phyloP scores from a whole-genome alignment of 2,329 filamentous ascomycete species.

The Fulvia fulva region DNA sequence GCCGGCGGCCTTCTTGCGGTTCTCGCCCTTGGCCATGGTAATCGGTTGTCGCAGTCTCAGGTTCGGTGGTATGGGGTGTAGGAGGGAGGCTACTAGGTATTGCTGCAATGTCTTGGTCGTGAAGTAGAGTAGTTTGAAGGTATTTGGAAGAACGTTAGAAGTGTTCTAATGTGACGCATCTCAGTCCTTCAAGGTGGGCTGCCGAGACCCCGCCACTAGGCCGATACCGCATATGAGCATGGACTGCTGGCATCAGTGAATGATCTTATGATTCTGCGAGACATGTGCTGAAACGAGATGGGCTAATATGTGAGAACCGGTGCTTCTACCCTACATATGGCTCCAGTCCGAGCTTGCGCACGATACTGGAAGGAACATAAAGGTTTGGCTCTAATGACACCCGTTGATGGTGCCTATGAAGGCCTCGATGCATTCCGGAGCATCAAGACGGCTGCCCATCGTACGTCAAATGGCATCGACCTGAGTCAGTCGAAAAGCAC shows the following conservation, averaged over 20 bases:
- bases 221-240: not conserved
- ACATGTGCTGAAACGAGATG: not conserved
- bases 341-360: no score
- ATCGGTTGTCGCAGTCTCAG: not conserved
- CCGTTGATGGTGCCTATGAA: no score
- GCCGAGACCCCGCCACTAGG: not conserved
- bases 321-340: no score
- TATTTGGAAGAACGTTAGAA: not conserved
- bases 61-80: not conserved
- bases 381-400: no score
- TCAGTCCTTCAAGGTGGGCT: not conserved
- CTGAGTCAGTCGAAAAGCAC: no score
- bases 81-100: not conserved
- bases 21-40: constrained; percentile 51
- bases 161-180: not conserved
- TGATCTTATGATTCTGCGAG: not conserved
- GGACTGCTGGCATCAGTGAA: not conserved
- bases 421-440: no score
- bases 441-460: no score
- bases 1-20: constrained; percentile 82
- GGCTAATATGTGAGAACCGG: not conserved
- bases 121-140: no score
- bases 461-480: no score
- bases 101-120: not conserved
- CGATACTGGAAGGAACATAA: no score